Conservation (phyloP, 176 grass and related monocot species). For the Oryza rufipogon region DNA sequence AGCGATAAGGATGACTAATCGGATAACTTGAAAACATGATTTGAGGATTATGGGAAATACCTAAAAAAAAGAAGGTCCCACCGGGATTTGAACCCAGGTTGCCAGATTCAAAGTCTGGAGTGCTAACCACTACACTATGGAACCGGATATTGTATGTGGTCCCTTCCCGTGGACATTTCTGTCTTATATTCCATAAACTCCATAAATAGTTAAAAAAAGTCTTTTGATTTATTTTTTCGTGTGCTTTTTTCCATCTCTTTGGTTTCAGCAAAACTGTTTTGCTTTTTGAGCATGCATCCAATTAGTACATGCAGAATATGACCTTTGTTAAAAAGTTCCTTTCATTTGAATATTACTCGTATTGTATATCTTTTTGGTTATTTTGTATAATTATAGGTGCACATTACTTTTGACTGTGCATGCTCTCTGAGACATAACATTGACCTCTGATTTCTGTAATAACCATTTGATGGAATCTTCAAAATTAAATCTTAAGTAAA, state of each 20-base stretch:
- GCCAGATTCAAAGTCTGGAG: conserved; percentile 99
- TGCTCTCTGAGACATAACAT: neutral
- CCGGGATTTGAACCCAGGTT: conserved; percentile 91
- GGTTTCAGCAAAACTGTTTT: neutral
- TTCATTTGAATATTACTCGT: neutral
- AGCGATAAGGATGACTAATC: too few species aligned
- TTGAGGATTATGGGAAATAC: neutral
- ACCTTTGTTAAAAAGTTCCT: neutral
- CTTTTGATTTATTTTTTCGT: neutral
- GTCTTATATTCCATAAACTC: neutral
- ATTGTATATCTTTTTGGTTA: neutral
- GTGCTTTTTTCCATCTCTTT: neutral
- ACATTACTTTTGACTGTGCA: neutral
- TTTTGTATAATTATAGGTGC: neutral
- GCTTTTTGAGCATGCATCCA: neutral
- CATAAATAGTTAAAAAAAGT: neutral
- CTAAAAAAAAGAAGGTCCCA: conserved; percentile 49
- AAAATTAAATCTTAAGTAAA: neutral
- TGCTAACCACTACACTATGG: conserved; percentile 91
- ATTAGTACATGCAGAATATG: neutral
- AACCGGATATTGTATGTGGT: conserved; percentile 33
- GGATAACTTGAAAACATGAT: neutral
- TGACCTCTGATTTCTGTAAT: neutral
- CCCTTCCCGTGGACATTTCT: neutral
- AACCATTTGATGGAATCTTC: neutral